These are phyloP conservation scores for Termitomyces sp. DNA, from an alignment of 768 basidiomycete species.

Conservation along the genomic window DNA sequence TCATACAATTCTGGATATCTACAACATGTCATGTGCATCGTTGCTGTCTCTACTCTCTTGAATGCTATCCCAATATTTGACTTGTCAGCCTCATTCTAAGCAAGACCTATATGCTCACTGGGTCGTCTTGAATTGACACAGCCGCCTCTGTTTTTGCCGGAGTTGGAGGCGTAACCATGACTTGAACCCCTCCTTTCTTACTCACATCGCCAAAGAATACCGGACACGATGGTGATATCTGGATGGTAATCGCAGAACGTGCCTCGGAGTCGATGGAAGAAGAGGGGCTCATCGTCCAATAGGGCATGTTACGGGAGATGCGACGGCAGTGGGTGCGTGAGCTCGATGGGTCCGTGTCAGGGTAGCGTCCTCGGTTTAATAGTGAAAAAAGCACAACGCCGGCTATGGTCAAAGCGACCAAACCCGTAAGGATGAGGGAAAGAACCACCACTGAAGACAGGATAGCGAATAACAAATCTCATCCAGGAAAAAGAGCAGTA, in stretches of 20 bases:
- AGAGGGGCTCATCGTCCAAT: constrained; percentile 7
- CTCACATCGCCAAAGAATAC: constrained; percentile 20
- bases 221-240: constrained; percentile 24
- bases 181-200: constrained; percentile 16
- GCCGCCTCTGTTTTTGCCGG: constrained; percentile 16
- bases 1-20: constrained; percentile 2
- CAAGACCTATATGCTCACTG: neutral
- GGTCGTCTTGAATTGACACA: neutral
- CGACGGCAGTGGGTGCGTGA: neutral
- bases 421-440: constrained; percentile 5
- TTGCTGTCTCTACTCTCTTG: neutral
- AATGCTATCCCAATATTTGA: neutral
- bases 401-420: constrained; percentile 7
- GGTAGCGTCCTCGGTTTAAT: neutral
- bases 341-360: neutral
- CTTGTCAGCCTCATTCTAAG: neutral
- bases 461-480: neutral
- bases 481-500: neutral
- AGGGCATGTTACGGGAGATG: neutral
- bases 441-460: constrained; percentile 6
- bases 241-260: constrained; percentile 5
- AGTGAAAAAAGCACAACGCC: constrained; percentile 8
- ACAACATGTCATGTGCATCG: constrained; percentile 6
- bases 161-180: constrained; percentile 27
- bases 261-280: constrained; percentile 3